Evolutionary conservation across 352 stramenopile species (phyloP).

Genomic region (Saprolegnia diclina): DNA sequence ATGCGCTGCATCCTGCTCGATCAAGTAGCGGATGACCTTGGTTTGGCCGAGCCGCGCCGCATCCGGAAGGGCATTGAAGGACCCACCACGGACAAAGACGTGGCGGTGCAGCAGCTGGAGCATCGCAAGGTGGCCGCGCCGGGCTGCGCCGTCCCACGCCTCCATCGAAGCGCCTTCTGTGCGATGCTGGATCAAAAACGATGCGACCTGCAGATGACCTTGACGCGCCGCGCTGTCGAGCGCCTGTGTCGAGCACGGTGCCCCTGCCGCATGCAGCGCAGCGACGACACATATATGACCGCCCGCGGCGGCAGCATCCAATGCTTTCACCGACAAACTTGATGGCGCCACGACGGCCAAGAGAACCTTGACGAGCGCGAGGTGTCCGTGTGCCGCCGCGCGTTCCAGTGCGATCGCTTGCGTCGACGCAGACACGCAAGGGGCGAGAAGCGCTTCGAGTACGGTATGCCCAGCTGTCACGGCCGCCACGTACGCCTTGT

Average conservation of each 20-base stretch:
- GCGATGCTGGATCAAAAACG: neutral
- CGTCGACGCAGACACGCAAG: neutral
- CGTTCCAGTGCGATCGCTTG: neutral
- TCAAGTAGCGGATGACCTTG: neutral
- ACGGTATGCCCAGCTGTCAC: neutral
- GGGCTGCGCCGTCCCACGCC: neutral
- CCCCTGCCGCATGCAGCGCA: neutral
- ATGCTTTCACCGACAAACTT: neutral
- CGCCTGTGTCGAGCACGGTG: neutral
- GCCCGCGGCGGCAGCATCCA: neutral
- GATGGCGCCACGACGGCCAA: neutral
- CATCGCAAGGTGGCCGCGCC: neutral
- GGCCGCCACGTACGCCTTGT: neutral
- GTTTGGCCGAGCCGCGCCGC: neutral
- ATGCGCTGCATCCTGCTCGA: neutral
- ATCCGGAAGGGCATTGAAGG: neutral
- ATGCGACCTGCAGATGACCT: neutral
- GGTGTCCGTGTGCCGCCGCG: neutral
- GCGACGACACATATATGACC: neutral
- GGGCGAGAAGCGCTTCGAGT: neutral
- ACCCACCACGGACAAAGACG: neutral
- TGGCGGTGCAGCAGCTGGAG: neutral
- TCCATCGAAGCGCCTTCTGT: neutral
- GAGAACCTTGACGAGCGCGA: neutral
- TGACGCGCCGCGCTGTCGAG: neutral